Evolutionary conservation across 192 early-diverging fungal species (phyloP).

Genomic region (Dissophora globulifera): DNA sequence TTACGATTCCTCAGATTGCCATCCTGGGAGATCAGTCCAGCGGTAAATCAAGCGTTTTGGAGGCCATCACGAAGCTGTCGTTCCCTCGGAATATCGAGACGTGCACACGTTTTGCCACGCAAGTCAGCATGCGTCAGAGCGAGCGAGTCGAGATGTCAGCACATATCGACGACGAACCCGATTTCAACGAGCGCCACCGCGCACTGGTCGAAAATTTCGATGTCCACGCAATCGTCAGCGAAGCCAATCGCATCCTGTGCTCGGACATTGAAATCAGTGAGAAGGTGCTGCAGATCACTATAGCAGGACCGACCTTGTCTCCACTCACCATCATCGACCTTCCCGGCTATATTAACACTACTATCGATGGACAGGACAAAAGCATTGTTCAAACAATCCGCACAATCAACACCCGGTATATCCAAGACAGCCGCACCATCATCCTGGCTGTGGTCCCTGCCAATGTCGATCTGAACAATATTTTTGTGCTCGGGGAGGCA

Average conservation of each 20-base stretch:
- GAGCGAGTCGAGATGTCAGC: conserved; percentile 21
- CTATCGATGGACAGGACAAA: conserved; percentile 43
- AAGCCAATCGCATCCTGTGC: conserved; percentile 38
- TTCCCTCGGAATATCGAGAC: conserved; percentile 35
- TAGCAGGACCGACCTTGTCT: conserved; percentile 38
- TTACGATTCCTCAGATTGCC: conserved; percentile 45
- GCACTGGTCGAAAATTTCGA: background rate
- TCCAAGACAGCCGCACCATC: conserved; percentile 48
- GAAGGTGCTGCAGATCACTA: conserved; percentile 48
- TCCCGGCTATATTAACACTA: conserved; percentile 45
- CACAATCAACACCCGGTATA: conserved; percentile 36
- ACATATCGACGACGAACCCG: conserved; percentile 26
- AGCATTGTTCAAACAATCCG: conserved; percentile 40
- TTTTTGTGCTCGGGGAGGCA: conserved; percentile 45
- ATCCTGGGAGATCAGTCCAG: conserved; percentile 47
- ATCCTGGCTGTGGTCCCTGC: conserved; percentile 47
- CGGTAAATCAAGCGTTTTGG: conserved; percentile 36
- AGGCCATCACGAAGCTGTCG: conserved; percentile 35
- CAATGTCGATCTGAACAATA: conserved; percentile 49
- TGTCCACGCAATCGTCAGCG: conserved; percentile 15
- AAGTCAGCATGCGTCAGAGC: conserved; percentile 26
- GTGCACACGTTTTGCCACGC: conserved; percentile 43
- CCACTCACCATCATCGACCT: conserved; percentile 46
- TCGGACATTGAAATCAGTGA: conserved; percentile 34
- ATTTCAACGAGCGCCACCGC: conserved; percentile 23